Evolutionary conservation across 1,139 yeast genomes (phyloP), one percentile per base, ranked within the genome.

Genomic region (Pichia sp.): DNA sequence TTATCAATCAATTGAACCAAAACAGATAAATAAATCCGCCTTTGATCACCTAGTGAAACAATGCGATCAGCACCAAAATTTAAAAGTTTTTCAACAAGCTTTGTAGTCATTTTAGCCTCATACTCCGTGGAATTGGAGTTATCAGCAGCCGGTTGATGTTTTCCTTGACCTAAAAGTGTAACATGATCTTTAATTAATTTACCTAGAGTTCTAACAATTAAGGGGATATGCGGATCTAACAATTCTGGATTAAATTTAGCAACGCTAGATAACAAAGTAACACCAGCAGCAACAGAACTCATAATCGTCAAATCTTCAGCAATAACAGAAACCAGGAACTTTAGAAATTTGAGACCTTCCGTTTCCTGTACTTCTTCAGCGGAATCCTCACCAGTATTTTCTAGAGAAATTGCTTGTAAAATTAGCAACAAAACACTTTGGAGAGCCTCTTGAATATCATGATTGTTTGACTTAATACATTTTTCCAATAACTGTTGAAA

Each of bases 1-100:
- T 96, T 76, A 59, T 94, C 98, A 56, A 92, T 86, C 55, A 92
- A 73, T 59, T 92, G 95, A 0, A 96, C 97, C 48, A 92, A 73
- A 8, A 90, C 72, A 0, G 95, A 83, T 55, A 94, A 69, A 63
- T 90, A 94, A 29, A 88, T 82, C 46, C 98, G 77, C 52, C 98
- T 78, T 62, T 94, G 97, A 57, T 94, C 99, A 1, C 96, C 97
- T 32, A 94, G 72, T 34, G 79, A 75, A 0, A 95, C 79, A 18
- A 94, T 87, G 58, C 97, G 78, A 73, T 79, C 75, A 0, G 96
- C 82, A 1, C 90, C 81, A 49, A 92, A 76, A 55, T 83, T 84
- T 46, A 94, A 71, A 33, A 88, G 79, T 64, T 85, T 85, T 56
- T 86, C 89, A 46, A 90, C 69, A 27, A 90, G 69, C 53, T 78